Conservation (phyloP, 208 protist genomes). For the Crithidia expoeki region DNA sequence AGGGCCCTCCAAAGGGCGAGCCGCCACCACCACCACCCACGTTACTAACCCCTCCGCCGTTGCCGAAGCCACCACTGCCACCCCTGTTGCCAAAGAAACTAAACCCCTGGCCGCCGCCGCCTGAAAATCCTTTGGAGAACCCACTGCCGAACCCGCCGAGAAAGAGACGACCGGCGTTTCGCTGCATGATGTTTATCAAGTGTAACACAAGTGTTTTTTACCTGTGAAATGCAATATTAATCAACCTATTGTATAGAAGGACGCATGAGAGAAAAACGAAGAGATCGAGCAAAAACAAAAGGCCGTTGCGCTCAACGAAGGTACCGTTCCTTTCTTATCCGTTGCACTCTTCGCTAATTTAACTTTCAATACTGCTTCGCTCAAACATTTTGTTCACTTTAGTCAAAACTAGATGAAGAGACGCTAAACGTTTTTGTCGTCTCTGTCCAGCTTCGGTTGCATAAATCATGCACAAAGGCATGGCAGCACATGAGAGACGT, state of each 20-base stretch:
- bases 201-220: not conserved
- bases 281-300: too few species aligned
- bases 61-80: constrained; percentile 4
- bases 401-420: too few species aligned
- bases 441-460: not conserved
- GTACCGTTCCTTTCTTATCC: too few species aligned
- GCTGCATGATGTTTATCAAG: constrained; percentile 42
- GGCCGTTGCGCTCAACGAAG: too few species aligned
- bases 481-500: too few species aligned
- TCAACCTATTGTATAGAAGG: too few species aligned
- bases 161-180: constrained; percentile 38
- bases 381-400: too few species aligned
- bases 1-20: constrained; percentile 42
- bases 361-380: too few species aligned
- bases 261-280: too few species aligned
- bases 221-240: not conserved
- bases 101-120: constrained; percentile 21
- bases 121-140: constrained; percentile 57
- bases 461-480: not conserved
- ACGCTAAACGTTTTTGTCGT: not conserved
- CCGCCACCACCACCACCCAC: too few species aligned
- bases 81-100: constrained; percentile 21
- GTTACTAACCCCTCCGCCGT: too few species aligned
- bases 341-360: too few species aligned
- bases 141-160: constrained; percentile 46